Evolutionary conservation across 768 basidiomycete species (phyloP).

Genomic region (Postia placenta): DNA sequence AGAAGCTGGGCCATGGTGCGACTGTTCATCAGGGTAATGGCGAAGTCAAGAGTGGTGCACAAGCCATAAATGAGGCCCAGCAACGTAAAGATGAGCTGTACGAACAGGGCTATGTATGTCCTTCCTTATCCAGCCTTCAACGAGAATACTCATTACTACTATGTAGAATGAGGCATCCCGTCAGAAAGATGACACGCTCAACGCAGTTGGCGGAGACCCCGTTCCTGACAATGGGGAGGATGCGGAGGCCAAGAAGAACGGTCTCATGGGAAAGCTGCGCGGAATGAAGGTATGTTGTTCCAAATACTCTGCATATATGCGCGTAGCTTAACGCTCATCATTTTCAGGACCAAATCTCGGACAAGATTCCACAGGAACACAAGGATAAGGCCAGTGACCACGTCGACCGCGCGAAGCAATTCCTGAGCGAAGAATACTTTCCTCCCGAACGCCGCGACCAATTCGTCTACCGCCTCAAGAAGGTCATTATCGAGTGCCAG

Average conservation of each 20-base stretch:
- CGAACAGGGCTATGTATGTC: slow-evolving; percentile 10
- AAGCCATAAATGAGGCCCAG: slow-evolving; percentile 17
- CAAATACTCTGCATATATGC: background rate
- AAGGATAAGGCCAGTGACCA: slow-evolving; percentile 51
- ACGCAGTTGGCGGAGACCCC: background rate
- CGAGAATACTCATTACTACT: no score
- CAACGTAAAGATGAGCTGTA: slow-evolving; percentile 12
- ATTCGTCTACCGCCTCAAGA: slow-evolving; percentile 68
- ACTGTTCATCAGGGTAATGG: slow-evolving; percentile 28
- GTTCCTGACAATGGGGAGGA: slow-evolving; percentile 27
- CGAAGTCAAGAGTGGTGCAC: slow-evolving; percentile 23
- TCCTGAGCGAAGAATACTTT: slow-evolving; percentile 80
- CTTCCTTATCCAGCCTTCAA: no score
- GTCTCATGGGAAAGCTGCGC: slow-evolving; percentile 25
- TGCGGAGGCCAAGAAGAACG: slow-evolving; percentile 30
- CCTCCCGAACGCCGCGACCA: slow-evolving; percentile 87
- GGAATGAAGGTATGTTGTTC: slow-evolving; percentile 21
- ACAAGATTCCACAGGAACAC: slow-evolving; percentile 64
- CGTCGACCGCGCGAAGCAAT: slow-evolving; percentile 53
- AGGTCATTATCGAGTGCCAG: slow-evolving; percentile 89
- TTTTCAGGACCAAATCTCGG: slow-evolving; percentile 36
- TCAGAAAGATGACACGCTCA: background rate
- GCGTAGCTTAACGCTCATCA: background rate
- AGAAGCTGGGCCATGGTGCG: slow-evolving; percentile 34
- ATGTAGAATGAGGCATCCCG: background rate